A percentile compares a stretch with the other conserved stretches of the same genome.
These are phyloP conservation scores for Eutrema yunnanense DNA, from an alignment of 345 rosid species.

Conservation along the genomic window DNA sequence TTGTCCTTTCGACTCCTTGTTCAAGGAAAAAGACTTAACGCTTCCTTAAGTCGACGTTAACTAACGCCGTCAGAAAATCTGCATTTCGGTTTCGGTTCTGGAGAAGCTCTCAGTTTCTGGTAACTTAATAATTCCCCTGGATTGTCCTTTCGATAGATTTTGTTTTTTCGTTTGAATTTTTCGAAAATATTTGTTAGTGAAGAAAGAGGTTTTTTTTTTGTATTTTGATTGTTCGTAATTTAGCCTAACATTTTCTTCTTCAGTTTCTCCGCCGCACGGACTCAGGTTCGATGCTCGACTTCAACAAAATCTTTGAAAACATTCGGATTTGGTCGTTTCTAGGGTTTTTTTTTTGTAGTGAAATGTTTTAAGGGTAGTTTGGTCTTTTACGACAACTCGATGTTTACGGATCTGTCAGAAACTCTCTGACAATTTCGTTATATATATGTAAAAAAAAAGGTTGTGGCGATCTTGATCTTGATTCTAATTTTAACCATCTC, in stretches of 20 bases:
- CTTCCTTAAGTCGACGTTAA: neutral
- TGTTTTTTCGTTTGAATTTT: conserved; percentile 11
- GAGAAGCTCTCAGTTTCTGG: conserved; percentile 26
- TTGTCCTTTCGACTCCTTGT: conserved; percentile 1
- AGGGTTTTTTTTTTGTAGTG: conserved; percentile 14
- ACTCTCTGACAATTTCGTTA: conserved; percentile 18
- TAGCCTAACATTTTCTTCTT: neutral
- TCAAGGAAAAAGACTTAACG: neutral
- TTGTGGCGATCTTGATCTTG: conserved; percentile 19
- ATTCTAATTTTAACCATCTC: conserved; percentile 18
- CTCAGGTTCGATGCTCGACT: conserved; percentile 5
- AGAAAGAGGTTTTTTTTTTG: neutral
- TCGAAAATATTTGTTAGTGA: neutral
- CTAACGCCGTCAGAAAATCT: conserved; percentile 10
- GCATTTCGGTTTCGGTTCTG: neutral
- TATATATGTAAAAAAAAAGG: neutral
- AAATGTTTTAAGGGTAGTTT: conserved; percentile 24
- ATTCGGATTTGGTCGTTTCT: neutral
- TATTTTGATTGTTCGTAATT: neutral
- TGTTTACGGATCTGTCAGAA: conserved; percentile 31
- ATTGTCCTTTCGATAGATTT: neutral
- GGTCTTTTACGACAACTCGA: conserved; percentile 14
- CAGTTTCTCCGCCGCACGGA: neutral
- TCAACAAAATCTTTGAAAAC: neutral
- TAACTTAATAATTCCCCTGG: conserved; percentile 19